Evolutionary conservation across 768 basidiomycete genomes (phyloP), one percentile per base, ranked within the genome.

Genomic region (Calocybe indica): DNA sequence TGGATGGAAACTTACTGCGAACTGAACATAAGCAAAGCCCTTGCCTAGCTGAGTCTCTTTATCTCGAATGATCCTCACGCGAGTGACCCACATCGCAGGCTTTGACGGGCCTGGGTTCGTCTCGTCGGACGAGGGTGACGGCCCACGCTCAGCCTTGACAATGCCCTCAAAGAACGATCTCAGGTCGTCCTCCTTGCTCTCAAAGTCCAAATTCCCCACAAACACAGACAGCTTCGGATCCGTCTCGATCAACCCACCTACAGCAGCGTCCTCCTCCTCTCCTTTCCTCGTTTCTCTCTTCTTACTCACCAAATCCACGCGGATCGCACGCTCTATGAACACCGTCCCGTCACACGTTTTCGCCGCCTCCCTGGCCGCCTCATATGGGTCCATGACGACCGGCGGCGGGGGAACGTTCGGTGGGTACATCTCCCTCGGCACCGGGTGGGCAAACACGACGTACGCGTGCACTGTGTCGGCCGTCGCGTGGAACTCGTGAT

Each of bases 21-120:
- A 90, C 56, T 92, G 84, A 13, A 98, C 83, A 58, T 97, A 96
- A 7, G 88, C 92, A 62, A 97, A 94, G 5, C 94, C 94, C 67
- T 95, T 96, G 9, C 94, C 95, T 10, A 97, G 77, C 55, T 92
- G 92, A 1, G 92, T 96, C 49, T 88, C 91, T 55, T 81, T 82
- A 62, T 98, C 95, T 40, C 90, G 77, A 44, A 96, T 76, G 55
- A 96, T 82, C 37, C 95, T 78, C n/a, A 96, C 92, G 33, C 79
- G 80, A 6, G 76, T 80, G 12, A 94, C 90, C 88, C 88, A 92
- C 10, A 73, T 62, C 37, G 64, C 62, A 6, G 60, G 59, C 51
- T 71, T 77, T 22, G 22, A 22, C 22, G 22, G 22, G 22, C 4
- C 22, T 22, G 2, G 22, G 47, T 66, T 65, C 5, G 59, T 60